Percentiles rank a stretch among this genome's conserved stretches.
Conservation (phyloP, 371 early-diverging fungal genomes). For the Saksenaea vasiformis region DNA sequence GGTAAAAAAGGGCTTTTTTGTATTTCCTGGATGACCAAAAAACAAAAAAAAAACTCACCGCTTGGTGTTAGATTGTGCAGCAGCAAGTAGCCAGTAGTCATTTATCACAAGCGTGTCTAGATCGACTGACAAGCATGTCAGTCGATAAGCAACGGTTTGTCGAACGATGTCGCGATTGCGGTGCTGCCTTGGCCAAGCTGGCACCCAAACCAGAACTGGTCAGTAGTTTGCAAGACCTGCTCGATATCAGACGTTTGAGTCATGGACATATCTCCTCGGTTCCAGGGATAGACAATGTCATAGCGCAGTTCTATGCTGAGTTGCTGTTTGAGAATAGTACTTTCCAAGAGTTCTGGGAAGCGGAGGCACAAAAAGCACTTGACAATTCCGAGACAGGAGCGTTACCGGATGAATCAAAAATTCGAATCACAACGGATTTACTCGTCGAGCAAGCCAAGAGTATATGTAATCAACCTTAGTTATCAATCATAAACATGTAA, state of each 20-base stretch:
- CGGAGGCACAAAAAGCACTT: background rate
- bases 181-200: background rate
- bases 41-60: background rate
- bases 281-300: background rate
- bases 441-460: background rate
- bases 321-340: background rate
- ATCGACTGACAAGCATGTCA: background rate
- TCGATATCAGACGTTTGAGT: background rate
- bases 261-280: background rate
- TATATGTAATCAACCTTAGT: background rate
- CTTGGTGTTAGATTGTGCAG: background rate
- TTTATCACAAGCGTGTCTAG: background rate
- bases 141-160: background rate
- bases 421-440: background rate
- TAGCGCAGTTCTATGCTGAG: background rate
- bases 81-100: background rate
- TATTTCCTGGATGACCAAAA: too few relatives aligned
- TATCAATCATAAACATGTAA: background rate
- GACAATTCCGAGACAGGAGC: background rate
- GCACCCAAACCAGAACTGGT: background rate
- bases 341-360: background rate
- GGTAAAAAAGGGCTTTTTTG: constrained; percentile 15
- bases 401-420: background rate
- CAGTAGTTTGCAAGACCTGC: background rate
- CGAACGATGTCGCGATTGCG: background rate